These are phyloP conservation scores for Aphanocladium album DNA, from an alignment of 2,329 filamentous ascomycete species.

Conservation along the genomic window DNA sequence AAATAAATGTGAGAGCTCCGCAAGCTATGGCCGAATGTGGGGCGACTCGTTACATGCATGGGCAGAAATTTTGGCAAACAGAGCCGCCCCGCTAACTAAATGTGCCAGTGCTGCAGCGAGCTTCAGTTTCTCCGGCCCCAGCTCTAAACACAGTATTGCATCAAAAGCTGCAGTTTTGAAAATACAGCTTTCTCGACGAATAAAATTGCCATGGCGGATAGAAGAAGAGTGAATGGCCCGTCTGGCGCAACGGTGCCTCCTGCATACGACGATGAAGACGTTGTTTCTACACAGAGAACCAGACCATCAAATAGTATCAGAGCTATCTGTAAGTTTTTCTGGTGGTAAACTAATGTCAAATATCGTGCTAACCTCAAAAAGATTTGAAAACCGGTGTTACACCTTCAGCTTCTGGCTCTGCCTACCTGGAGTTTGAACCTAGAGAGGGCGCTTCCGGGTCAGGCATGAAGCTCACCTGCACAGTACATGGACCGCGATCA, in stretches of 20 bases:
- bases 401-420: constrained; percentile 88
- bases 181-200: neutral
- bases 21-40: constrained; percentile 16
- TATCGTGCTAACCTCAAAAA: constrained; percentile 31
- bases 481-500: constrained; percentile 87
- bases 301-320: constrained; percentile 67
- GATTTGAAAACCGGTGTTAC: constrained; percentile 89
- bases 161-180: neutral
- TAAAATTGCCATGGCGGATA: constrained; percentile 62
- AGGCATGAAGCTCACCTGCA: constrained; percentile 86
- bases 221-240: constrained; percentile 86
- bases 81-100: constrained; percentile 14
- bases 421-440: constrained; percentile 68
- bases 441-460: constrained; percentile 45
- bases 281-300: constrained; percentile 41
- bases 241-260: constrained; percentile 70
- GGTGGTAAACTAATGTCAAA: neutral
- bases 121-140: neutral
- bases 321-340: constrained; percentile 40
- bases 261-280: constrained; percentile 54
- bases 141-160: neutral
- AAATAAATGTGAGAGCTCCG: constrained; percentile 17
- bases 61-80: constrained; percentile 18
- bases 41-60: constrained; percentile 12
- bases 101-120: neutral